phyloP scores from a whole-genome alignment of 73 alveolate species.

The Uronychia binucleata region DNA sequence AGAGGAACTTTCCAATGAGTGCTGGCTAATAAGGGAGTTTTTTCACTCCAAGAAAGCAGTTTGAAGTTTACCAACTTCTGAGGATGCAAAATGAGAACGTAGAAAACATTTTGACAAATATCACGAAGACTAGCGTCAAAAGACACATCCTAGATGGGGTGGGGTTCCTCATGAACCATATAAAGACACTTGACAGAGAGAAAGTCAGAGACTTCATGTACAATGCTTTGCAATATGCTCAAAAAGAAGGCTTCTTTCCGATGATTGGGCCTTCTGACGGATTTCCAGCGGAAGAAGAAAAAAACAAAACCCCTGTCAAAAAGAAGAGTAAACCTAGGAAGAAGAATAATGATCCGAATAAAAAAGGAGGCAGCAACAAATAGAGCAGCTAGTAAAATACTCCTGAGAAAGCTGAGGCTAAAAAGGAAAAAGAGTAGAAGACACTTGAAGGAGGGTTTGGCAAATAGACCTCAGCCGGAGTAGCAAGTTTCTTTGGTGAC shows the following conservation, averaged over 20 bases:
- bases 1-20: not conserved
- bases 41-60: not conserved
- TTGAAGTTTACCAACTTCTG: not conserved
- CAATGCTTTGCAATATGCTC: not conserved
- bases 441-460: not conserved
- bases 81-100: not conserved
- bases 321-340: not conserved
- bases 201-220: not conserved
- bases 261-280: not conserved
- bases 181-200: not conserved
- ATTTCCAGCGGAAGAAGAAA: not conserved
- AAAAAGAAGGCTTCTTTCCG: not conserved
- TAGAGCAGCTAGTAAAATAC: not conserved
- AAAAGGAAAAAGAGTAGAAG: too few species aligned
- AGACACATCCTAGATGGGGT: not conserved
- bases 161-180: not conserved
- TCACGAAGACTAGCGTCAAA: not conserved
- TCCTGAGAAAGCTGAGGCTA: not conserved
- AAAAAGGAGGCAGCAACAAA: not conserved
- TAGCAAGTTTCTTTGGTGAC: not conserved
- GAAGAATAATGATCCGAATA: not conserved
- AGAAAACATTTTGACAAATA: not conserved
- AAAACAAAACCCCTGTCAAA: not conserved
- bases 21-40: not conserved
- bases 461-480: not conserved